Conservation (phyloP, 2,329 filamentous ascomycete species). For the Fonsecaea monophora region DNA sequence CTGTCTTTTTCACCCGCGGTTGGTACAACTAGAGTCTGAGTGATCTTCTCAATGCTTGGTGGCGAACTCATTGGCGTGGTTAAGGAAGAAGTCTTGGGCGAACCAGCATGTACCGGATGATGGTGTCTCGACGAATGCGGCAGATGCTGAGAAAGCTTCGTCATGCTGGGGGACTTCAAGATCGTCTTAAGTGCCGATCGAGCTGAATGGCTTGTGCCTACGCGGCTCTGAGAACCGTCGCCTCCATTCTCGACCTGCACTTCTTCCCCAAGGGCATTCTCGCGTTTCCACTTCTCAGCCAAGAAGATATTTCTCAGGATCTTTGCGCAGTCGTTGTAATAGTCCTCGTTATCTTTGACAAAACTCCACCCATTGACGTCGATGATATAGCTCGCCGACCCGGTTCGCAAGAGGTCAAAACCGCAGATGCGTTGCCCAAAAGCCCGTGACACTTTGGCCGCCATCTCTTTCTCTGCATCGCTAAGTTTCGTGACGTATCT, state of each 20-base stretch:
- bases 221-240: conserved; percentile 44
- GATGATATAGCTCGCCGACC: conserved; percentile 92
- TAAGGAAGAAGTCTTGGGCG: conserved; percentile 51
- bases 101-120: conserved; percentile 46
- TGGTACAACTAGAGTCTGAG: conserved; percentile 21
- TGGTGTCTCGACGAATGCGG: conserved; percentile 52
- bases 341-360: conserved; percentile 98
- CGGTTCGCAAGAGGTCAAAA: conserved; percentile 88
- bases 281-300: conserved; percentile 68
- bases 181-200: conserved; percentile 63
- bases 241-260: conserved; percentile 44
- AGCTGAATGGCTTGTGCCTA: conserved; percentile 51
- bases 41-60: conserved; percentile 43
- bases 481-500: conserved; percentile 89
- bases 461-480: conserved; percentile 81
- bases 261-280: conserved; percentile 44
- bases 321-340: conserved; percentile 88
- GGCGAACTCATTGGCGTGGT: conserved; percentile 46
- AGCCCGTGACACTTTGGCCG: conserved; percentile 84
- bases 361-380: conserved; percentile 99
- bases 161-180: conserved; percentile 70
- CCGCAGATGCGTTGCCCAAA: conserved; percentile 97
- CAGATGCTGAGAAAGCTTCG: conserved; percentile 55
- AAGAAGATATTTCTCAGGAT: conserved; percentile 90
- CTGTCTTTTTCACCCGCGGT: conserved; percentile 35